Conservation (phyloP, 148 eudicot species). For the Vaccinium myrtillus region DNA sequence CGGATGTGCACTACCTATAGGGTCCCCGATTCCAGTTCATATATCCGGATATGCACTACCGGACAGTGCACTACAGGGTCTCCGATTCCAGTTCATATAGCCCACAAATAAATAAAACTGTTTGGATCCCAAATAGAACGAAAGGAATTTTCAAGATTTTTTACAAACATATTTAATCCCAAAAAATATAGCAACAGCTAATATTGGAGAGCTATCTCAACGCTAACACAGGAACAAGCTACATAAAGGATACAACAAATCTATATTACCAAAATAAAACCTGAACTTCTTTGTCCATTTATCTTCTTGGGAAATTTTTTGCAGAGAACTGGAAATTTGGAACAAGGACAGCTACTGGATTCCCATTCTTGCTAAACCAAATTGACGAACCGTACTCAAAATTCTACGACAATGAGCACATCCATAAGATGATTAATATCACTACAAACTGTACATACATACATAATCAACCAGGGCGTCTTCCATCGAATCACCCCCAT, state of each 20-base stretch:
- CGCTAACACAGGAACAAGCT: not conserved
- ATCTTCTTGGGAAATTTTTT: not conserved
- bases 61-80: too few relatives aligned
- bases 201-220: not conserved
- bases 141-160: too few relatives aligned
- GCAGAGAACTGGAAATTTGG: not conserved
- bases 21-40: too few relatives aligned
- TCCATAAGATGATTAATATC: not conserved
- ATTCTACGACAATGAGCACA: slow-evolving; percentile 5
- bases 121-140: not conserved
- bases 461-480: not conserved
- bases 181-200: not conserved
- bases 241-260: not conserved
- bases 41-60: too few relatives aligned
- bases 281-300: too few relatives aligned
- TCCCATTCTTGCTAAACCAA: not conserved
- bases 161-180: too few relatives aligned
- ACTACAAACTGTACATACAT: slow-evolving; percentile 12
- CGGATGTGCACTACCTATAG: too few relatives aligned
- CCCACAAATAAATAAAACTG: not conserved
- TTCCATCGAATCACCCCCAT: slow-evolving; percentile 11
- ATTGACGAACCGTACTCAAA: not conserved
- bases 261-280: too few relatives aligned
- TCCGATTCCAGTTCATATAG: not conserved
- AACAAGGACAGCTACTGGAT: not conserved